Base-by-base conservation (phyloP, 352 stramenopile species). In the Plasmopara muralis region DNA sequence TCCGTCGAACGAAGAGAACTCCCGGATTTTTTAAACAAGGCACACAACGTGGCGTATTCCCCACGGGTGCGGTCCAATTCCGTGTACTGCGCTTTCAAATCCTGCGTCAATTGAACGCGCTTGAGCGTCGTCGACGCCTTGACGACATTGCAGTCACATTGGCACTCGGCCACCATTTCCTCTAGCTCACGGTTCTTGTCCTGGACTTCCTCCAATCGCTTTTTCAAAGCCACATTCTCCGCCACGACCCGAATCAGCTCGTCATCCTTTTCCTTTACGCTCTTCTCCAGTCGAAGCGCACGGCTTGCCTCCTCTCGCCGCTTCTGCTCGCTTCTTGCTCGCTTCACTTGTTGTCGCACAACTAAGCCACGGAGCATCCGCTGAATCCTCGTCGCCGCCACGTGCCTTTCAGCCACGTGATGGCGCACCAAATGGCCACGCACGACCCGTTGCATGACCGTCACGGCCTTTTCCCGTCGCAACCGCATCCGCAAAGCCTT, bases 131-230 rank as follows among this genome's bases (percentile, higher is more conserved):
- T 83, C 3, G 74, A 80, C 13, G 74, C 74, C n/a, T 73, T 62
- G 6, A 85, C 33, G 20, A 86, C 71, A 10, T 86, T 65, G 33
- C 72, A 63, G 30, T 86, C 69, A 38, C 66, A 80, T 7, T 65
- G 65, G 54, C 71, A 78, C 55, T 88, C 77, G 9, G 66, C 64
- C 55, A 85, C 74, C 29, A 80, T 63, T 7, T 62, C 59, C 46
- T 88, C 68, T 25, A 88, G 47, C 51, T 86, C 72, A 38, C 74
- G 58, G 57, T 86, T 88, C 10, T 55, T 66, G 50, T 74, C 67
- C n/a, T 83, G 51, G 6, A 90, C 60, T 43, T 85, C 68, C 29
- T 64, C 65, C 10, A 90, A 62, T 53, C 87, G 74, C 39, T 64
- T 43, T 31, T 77, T 81, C 35, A 90, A 56, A 9, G 49, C 59